A percentile compares a stretch with the other conserved stretches of the same genome.
These are phyloP conservation scores for Coemansia sp. DNA, from an alignment of 192 early-diverging fungal species.

Conservation along the genomic window DNA sequence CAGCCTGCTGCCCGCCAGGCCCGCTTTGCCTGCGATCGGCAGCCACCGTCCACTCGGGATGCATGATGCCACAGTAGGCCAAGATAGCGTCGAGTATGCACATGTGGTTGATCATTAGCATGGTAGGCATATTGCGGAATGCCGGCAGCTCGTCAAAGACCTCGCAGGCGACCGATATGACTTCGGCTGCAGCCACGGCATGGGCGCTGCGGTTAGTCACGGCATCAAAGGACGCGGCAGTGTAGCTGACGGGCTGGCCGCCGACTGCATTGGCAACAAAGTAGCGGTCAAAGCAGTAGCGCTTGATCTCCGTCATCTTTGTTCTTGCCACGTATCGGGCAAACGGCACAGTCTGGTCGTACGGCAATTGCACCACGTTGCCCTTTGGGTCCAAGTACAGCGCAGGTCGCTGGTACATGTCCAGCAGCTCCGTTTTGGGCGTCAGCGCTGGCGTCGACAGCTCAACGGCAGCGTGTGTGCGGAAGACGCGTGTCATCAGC, in stretches of 20 bases:
- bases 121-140: constrained; percentile 60
- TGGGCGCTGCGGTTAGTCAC: constrained; percentile 65
- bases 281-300: constrained; percentile 84
- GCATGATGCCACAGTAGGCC: constrained; percentile 69
- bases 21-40: constrained; percentile 4
- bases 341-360: constrained; percentile 92
- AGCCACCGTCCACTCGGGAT: constrained; percentile 43
- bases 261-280: constrained; percentile 81
- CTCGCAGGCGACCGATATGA: constrained; percentile 81
- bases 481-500: constrained; percentile 77
- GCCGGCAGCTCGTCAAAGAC: constrained; percentile 70
- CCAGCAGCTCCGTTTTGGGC: constrained; percentile 65
- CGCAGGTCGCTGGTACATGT: constrained; percentile 72
- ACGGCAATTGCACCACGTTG: constrained; percentile 81
- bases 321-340: constrained; percentile 81
- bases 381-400: constrained; percentile 83
- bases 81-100: constrained; percentile 74
- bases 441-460: constrained; percentile 81
- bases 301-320: constrained; percentile 74
- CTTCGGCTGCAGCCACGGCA: constrained; percentile 86
- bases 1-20: not conserved
- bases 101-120: constrained; percentile 78
- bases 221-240: constrained; percentile 93
- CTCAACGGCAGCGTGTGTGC: constrained; percentile 83
- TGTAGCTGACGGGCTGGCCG: constrained; percentile 78